phyloP scores from a whole-genome alignment of 495 filamentous ascomycete genomes.

The Xylaria nigripes region DNA sequence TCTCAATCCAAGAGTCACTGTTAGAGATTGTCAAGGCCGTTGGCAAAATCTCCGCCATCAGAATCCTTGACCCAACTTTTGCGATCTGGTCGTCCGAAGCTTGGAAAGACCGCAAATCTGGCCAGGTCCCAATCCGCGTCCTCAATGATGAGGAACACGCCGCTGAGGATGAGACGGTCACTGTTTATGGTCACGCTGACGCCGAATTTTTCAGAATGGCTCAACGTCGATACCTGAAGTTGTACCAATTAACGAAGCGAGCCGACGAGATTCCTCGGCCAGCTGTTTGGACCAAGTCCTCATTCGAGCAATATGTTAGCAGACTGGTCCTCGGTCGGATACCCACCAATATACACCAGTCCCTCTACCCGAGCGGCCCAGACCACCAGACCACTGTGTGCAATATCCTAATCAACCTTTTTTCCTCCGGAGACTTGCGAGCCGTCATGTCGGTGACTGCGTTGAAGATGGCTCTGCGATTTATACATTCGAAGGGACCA shows the following conservation, averaged over 20 bases:
- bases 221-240: slow-evolving; percentile 3
- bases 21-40: slow-evolving; percentile 14
- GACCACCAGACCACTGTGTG: slow-evolving; percentile 25
- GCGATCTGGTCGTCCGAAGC: background rate
- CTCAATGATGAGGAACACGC: slow-evolving; percentile 2
- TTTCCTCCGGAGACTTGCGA: slow-evolving; percentile 19
- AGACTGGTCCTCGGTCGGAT: slow-evolving; percentile 23
- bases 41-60: slow-evolving; percentile 15
- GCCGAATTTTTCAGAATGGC: background rate
- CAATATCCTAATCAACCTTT: slow-evolving; percentile 19
- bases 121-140: slow-evolving; percentile 6
- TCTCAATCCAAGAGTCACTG: slow-evolving; percentile 16
- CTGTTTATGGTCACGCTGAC: slow-evolving; percentile 1
- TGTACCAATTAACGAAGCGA: slow-evolving; percentile 15
- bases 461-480: slow-evolving; percentile 33
- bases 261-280: slow-evolving; percentile 28
- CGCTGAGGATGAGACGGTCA: slow-evolving; percentile 13
- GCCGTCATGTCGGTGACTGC: slow-evolving; percentile 21
- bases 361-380: slow-evolving; percentile 19
- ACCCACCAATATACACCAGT: slow-evolving; percentile 12
- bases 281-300: slow-evolving; percentile 27
- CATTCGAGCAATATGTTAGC: slow-evolving; percentile 30
- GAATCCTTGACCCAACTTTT: slow-evolving; percentile 9
- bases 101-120: slow-evolving; percentile 1
- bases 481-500: slow-evolving; percentile 16